A percentile compares a stretch with the other conserved stretches of the same genome.
phyloP scores from a whole-genome alignment of 148 eudicot genomes.

The Fallopia convolvulus region DNA sequence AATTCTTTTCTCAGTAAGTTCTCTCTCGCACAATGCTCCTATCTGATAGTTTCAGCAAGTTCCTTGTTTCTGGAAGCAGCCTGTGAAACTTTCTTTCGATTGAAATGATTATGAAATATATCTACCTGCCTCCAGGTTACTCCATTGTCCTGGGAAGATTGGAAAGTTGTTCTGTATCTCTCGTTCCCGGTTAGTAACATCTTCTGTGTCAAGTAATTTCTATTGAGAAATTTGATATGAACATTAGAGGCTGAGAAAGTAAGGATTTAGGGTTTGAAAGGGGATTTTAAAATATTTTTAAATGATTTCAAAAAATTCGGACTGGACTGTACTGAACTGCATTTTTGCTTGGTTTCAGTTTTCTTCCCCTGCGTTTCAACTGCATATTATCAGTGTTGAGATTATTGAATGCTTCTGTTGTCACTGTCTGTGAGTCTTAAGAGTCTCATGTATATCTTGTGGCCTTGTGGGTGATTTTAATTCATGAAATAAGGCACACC shows the following conservation, averaged over 20 bases:
- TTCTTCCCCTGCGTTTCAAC: neutral
- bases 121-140: constrained; percentile 65
- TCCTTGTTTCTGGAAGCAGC: constrained; percentile 3
- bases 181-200: constrained; percentile 82
- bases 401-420: neutral
- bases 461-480: no score
- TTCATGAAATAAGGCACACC: neutral
- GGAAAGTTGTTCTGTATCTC: constrained; percentile 81
- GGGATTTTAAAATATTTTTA: no score
- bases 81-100: neutral
- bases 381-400: neutral
- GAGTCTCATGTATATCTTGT: neutral
- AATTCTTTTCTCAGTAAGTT: constrained; percentile 85
- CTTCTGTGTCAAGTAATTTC: neutral
- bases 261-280: no score
- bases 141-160: constrained; percentile 89
- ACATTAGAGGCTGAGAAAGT: no score
- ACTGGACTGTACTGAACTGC: neutral
- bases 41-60: neutral
- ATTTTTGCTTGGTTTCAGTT: constrained; percentile 1
- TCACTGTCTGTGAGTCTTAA: constrained; percentile 1
- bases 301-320: neutral
- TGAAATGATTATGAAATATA: constrained; percentile 4
- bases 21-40: constrained; percentile 10
- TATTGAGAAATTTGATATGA: neutral